These are phyloP conservation scores for Mortierella sp. DNA, from an alignment of 371 early-diverging fungal species.

Conservation along the genomic window DNA sequence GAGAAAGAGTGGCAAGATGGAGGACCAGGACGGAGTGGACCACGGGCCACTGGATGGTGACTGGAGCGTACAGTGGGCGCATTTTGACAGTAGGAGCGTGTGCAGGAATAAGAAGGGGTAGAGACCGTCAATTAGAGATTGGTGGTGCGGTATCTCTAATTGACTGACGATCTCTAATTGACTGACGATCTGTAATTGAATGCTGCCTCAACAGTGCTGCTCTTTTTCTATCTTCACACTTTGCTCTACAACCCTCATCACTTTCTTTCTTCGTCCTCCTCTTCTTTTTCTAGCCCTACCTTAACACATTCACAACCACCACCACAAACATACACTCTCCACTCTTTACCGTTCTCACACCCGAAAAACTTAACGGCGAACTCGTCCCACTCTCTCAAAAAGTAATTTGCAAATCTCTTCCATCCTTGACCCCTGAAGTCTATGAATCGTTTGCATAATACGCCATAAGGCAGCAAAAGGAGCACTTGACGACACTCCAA, in stretches of 20 bases:
- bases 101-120: background rate
- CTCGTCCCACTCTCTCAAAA: background rate
- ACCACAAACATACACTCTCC: background rate
- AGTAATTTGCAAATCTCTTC: background rate
- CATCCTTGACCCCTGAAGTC: too few species aligned
- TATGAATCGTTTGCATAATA: too few species aligned
- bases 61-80: background rate
- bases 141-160: background rate
- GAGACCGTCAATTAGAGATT: background rate
- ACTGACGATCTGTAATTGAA: background rate
- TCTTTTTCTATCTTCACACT: background rate
- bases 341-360: background rate
- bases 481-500: background rate
- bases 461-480: too few species aligned
- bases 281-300: background rate
- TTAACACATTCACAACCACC: background rate
- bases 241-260: background rate
- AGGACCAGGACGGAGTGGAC: background rate
- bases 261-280: constrained; percentile 8
- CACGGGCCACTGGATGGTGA: background rate
- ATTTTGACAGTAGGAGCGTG: background rate
- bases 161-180: background rate
- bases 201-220: background rate
- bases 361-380: background rate
- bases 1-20: background rate